phyloP scores from a whole-genome alignment of 2,329 filamentous ascomycete species.

The Aspergillus sp. region DNA sequence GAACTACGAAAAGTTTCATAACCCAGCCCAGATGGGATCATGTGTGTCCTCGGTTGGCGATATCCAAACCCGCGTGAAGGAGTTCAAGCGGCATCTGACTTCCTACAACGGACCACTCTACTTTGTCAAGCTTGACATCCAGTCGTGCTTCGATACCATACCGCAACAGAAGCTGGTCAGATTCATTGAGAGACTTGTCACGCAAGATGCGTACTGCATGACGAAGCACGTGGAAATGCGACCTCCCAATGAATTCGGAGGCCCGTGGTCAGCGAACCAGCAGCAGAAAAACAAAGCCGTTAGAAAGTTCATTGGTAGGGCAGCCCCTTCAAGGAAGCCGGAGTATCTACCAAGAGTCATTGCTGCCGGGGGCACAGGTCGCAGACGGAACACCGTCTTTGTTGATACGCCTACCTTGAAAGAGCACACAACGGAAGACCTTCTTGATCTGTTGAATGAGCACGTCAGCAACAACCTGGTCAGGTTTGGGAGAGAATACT shows the following conservation, averaged over 20 bases:
- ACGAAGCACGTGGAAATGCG: constrained; percentile 73
- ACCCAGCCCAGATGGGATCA: constrained; percentile 67
- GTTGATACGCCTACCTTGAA: constrained; percentile 66
- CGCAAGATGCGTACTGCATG: constrained; percentile 66
- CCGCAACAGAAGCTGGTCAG: constrained; percentile 73
- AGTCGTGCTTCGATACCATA: constrained; percentile 92
- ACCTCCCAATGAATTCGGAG: constrained; percentile 38
- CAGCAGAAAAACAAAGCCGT: constrained; percentile 23
- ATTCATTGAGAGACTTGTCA: constrained; percentile 60
- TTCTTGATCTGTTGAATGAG: constrained; percentile 70
- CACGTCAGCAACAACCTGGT: constrained; percentile 86
- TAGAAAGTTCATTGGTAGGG: constrained; percentile 54
- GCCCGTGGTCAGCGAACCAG: constrained; percentile 17
- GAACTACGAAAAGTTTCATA: constrained; percentile 67
- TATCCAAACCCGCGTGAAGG: constrained; percentile 70
- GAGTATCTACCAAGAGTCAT: constrained; percentile 49
- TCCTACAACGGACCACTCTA: constrained; percentile 52
- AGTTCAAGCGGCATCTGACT: constrained; percentile 56
- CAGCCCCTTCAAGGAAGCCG: constrained; percentile 45
- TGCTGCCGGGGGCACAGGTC: constrained; percentile 34
- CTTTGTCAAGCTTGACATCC: constrained; percentile 90
- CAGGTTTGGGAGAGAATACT: constrained; percentile 83
- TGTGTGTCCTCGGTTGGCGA: constrained; percentile 79
- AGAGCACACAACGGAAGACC: constrained; percentile 54
- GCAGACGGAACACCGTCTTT: constrained; percentile 69